A percentile compares a stretch with the other conserved stretches of the same genome.
Conservation (phyloP, 2,329 filamentous ascomycete genomes). For the Diaporthe nobilis region DNA sequence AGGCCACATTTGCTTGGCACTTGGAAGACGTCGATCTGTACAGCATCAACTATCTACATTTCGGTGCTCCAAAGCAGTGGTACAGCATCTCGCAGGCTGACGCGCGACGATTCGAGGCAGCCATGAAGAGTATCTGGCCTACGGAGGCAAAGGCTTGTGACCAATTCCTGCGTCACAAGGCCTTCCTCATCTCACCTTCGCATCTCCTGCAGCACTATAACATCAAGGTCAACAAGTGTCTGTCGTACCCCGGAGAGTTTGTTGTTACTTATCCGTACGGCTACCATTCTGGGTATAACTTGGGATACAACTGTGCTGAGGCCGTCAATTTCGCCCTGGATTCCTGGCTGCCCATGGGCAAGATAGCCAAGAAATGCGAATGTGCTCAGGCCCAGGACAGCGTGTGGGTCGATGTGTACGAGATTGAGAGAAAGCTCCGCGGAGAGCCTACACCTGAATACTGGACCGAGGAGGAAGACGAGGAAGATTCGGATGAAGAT, state of each 20-base stretch:
- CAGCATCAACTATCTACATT: slow-evolving; percentile 99
- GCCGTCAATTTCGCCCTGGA: slow-evolving; percentile 98
- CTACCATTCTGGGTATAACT: slow-evolving; percentile 97
- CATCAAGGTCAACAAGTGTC: slow-evolving; percentile 95
- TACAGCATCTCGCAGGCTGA: slow-evolving; percentile 99
- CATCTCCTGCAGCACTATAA: slow-evolving; percentile 89
- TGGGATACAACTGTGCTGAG: slow-evolving; percentile 98
- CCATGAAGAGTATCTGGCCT: slow-evolving; percentile 96
- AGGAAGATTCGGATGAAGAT: slow-evolving; percentile 77
- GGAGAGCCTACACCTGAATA: slow-evolving; percentile 86
- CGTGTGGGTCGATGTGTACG: slow-evolving; percentile 97
- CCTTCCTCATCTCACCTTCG: slow-evolving; percentile 93
- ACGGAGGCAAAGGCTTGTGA: slow-evolving; percentile 95
- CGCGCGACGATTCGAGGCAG: slow-evolving; percentile 90
- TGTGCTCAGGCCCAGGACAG: slow-evolving; percentile 96
- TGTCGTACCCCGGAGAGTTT: slow-evolving; percentile 97
- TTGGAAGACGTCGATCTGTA: slow-evolving; percentile 98
- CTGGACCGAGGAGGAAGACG: slow-evolving; percentile 81
- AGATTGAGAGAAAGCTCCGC: slow-evolving; percentile 93
- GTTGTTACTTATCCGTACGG: slow-evolving; percentile 99
- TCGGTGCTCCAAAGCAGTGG: slow-evolving; percentile 99
- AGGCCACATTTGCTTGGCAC: slow-evolving; percentile 99
- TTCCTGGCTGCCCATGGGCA: slow-evolving; percentile 94
- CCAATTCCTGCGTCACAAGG: slow-evolving; percentile 97
- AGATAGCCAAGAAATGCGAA: slow-evolving; percentile 96